A percentile compares a stretch with the other conserved stretches of the same genome.
These are phyloP conservation scores for Fusarium subtropicale DNA, from an alignment of 2,329 filamentous ascomycete species.

Conservation along the genomic window DNA sequence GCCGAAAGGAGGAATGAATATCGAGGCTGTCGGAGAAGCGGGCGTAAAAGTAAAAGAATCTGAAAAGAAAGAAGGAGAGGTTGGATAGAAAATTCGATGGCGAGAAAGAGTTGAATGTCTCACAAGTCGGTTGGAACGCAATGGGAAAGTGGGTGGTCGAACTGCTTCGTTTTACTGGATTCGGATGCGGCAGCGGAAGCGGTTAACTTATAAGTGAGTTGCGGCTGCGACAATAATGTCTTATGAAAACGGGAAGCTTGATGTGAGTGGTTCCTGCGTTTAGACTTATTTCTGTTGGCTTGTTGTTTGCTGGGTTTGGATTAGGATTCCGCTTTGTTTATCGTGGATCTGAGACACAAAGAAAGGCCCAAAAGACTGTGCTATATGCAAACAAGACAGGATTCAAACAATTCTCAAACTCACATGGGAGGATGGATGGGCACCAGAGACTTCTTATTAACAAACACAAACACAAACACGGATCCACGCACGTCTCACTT, in stretches of 20 bases:
- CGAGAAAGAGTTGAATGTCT: slow-evolving; percentile 15
- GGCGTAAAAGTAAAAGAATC: neutral
- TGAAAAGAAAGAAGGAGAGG: slow-evolving; percentile 10
- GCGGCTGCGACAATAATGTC: slow-evolving; percentile 15
- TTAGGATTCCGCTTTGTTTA: neutral
- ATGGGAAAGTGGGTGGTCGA: slow-evolving; percentile 23
- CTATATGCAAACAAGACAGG: neutral
- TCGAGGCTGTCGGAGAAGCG: neutral
- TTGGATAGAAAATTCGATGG: slow-evolving; percentile 14
- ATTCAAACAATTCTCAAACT: neutral
- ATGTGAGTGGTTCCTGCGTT: slow-evolving; percentile 5
- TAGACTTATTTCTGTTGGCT: neutral
- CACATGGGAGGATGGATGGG: neutral
- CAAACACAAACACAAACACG: slow-evolving; percentile 19
- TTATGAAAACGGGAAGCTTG: slow-evolving; percentile 22
- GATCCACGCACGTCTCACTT: slow-evolving; percentile 23
- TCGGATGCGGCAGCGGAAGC: slow-evolving; percentile 4
- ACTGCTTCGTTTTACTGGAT: slow-evolving; percentile 7
- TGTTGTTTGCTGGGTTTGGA: neutral
- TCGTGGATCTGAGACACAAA: slow-evolving; percentile 2
- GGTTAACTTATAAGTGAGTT: slow-evolving; percentile 8
- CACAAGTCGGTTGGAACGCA: slow-evolving; percentile 17
- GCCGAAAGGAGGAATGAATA: neutral
- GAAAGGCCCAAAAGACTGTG: neutral
- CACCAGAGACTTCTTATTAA: slow-evolving; percentile 23